Evolutionary conservation across 352 stramenopile genomes (phyloP), one percentile per base, ranked within the genome.

Genomic region (Phytopythium montanum): DNA sequence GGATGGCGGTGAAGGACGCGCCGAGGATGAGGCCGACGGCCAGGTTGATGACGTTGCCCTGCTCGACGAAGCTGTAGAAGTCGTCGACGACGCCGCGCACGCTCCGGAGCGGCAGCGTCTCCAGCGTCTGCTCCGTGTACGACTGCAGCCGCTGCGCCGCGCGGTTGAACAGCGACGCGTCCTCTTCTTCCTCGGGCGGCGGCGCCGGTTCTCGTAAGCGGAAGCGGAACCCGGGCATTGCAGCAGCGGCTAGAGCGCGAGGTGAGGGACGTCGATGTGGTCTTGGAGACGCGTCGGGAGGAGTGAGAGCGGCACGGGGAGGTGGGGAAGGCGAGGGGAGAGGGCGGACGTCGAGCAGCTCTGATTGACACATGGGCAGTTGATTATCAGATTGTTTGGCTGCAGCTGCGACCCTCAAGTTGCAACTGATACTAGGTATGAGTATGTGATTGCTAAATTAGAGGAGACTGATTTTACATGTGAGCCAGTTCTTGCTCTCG

Each of bases 41-140:
- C 56, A 90, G 70, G 64, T 88, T 77, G 69, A 90, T 70, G 73
- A 88, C 87, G 61, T 85, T 87, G 39, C 80, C 80, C 61, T 90
- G 80, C 65, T 85, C 73, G 60, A 90, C 83, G 41, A 90, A 90
- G 42, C 87, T 74, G 49, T 87, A 73, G 62, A 90, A 90, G 65
- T 90, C 80, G 33, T 69, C 70, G 10, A 79, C 45, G 26, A 75
- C 70, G 18, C 56, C 45, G 18, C 70, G 73, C 59, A 79, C 65
- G 26, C 65, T 49, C 50, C 69, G 58, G 54, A 78, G 66, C 28
- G 66, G 72, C n/a, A 63, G 69, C 4, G 25, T 14, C 23, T 50
- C 25, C 14, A 34, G 45, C 26, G 26, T 33, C 23, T 36, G 45
- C 36, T 33, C 53, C 21, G 56, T 59, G 56, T 69, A 51, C 21